Conservation (phyloP, 331 rosid genomes). For the Spiraea crenata region DNA sequence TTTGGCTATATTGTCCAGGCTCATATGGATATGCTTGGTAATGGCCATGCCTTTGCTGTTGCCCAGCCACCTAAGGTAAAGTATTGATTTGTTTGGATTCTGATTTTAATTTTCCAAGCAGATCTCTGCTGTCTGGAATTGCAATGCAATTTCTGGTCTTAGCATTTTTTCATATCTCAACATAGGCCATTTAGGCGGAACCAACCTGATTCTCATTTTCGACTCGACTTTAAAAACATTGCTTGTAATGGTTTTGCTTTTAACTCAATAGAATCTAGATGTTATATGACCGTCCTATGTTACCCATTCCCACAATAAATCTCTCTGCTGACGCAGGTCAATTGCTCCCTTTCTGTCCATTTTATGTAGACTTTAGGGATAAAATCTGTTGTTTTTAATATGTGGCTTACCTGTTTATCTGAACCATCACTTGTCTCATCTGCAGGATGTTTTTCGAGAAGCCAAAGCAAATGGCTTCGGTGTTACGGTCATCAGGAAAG, state of each 20-base stretch:
- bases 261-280: neutral
- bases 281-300: neutral
- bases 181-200: neutral
- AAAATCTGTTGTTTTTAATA: neutral
- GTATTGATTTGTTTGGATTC: constrained; percentile 1
- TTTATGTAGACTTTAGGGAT: neutral
- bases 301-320: neutral
- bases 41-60: constrained; percentile 75
- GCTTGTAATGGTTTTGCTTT: neutral
- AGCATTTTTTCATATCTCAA: neutral
- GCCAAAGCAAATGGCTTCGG: constrained; percentile 82
- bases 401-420: neutral
- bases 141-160: constrained; percentile 9
- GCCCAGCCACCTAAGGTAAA: constrained; percentile 86
- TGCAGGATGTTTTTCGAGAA: constrained; percentile 77
- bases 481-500: constrained; percentile 82
- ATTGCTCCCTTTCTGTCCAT: neutral
- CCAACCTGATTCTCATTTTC: neutral
- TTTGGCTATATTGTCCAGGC: constrained; percentile 85
- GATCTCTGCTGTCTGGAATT: constrained; percentile 13
- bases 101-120: constrained; percentile 11
- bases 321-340: neutral
- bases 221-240: neutral
- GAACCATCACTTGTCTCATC: constrained; percentile 18
- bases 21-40: constrained; percentile 81